Percentiles rank a stretch among this genome's conserved stretches.
Evolutionary conservation across 1,284 basidiomycete species (phyloP).

Genomic region (Leccinum griseonigrum): DNA sequence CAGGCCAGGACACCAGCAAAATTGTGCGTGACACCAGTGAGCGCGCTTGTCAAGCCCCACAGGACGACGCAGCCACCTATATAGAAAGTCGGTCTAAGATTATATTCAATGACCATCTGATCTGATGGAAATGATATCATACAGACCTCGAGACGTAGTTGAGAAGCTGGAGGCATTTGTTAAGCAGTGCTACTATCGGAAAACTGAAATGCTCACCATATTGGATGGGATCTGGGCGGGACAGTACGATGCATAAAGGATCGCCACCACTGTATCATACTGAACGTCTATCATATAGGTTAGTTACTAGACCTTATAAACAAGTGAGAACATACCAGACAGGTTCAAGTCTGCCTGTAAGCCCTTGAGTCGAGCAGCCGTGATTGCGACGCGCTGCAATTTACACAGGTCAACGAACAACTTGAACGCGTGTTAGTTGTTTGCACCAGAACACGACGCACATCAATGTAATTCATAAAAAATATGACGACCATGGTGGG

Average conservation of each 20-base stretch:
- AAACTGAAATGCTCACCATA: slow-evolving; percentile 41
- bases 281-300: background rate
- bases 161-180: slow-evolving; percentile 17
- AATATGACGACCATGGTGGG: slow-evolving; percentile 62
- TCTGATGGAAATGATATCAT: background rate
- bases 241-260: slow-evolving; percentile 20
- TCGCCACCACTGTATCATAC: background rate
- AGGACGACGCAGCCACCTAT: background rate
- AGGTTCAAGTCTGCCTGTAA: background rate
- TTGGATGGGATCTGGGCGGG: slow-evolving; percentile 34
- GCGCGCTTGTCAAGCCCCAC: slow-evolving; percentile 1
- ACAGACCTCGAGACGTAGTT: slow-evolving; percentile 1
- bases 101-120: background rate
- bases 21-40: background rate
- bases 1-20: slow-evolving; percentile 1
- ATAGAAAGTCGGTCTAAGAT: background rate
- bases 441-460: slow-evolving; percentile 29
- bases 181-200: background rate
- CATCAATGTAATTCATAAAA: slow-evolving; percentile 70
- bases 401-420: background rate
- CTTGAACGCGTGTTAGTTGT: background rate
- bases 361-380: slow-evolving; percentile 45
- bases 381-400: slow-evolving; percentile 53
- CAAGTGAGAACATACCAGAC: background rate
- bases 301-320: background rate